Base-by-base conservation (phyloP, 1,284 basidiomycete genomes). In the Gastroboletus turbinatus region DNA sequence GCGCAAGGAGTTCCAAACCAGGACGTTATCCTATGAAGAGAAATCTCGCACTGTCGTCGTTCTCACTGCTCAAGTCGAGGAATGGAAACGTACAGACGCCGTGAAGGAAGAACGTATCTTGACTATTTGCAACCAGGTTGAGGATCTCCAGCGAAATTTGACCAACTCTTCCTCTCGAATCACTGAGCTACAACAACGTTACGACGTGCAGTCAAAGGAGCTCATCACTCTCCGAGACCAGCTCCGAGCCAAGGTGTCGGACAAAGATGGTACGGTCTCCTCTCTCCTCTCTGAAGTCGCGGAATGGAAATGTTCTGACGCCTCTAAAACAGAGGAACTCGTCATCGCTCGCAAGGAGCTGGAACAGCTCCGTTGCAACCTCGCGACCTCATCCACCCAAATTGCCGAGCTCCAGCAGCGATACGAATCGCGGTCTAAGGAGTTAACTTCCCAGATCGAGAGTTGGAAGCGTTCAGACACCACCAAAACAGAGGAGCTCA, bases 241-340 rank as follows among this genome's bases (percentile, higher is more conserved):
- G 36, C 36, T 38, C 36, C 17, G 9, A 38, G n/a, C 2, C 3
- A 38, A 38, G 36, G 13, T 10, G 1, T 30, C 44, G n/a, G 44
- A 4, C 13, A 46, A 30, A 1, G n/a, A 30, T 1, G 7, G 13
- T 7, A 6, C 44, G 5, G 8, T 46, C 4, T 21, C 44, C n/a
- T 16, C 29, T 32, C 44, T 46, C 16, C 13, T 8, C 13, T 30
- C 44, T 46, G 29, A 42, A 23, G 16, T 46, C 32, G 45, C 33
- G 14, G 5, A 32, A 9, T 46, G 40, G 40, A 16, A 23, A 25
- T 13, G 10, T 17, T 35, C 32, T 2, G 33, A 35, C n/a, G 9
- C 45, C 25, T 5, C 4, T 11, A 45, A 58, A 30, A 19, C 2
- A 7, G 39, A 45, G n/a, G 48, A 61, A n/a, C 59, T 59, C 14